Evolutionary conservation across 78 protist species (phyloP).

Genomic region (Parvularia atlantis): DNA sequence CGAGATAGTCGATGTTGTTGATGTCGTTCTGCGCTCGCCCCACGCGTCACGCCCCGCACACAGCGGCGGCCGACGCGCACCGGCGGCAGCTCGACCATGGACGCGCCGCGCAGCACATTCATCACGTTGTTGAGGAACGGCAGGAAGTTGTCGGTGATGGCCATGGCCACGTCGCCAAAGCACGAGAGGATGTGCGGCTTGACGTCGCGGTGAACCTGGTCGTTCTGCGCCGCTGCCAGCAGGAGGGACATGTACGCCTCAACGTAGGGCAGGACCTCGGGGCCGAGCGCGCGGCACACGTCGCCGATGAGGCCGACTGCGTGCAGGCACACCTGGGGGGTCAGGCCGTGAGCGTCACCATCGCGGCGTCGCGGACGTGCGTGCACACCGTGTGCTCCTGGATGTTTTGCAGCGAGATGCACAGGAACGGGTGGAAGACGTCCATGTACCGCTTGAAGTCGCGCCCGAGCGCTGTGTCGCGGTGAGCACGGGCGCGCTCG

Average conservation of each 20-base stretch:
- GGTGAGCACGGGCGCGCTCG: neutral
- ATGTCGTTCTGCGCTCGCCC: no score
- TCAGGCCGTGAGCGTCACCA: neutral
- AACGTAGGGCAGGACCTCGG: conserved; percentile 16
- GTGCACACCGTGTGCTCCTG: neutral
- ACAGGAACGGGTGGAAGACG: conserved; percentile 51
- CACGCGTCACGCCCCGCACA: no score
- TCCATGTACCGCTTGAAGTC: conserved; percentile 52
- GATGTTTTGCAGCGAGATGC: no score
- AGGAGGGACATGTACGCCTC: conserved; percentile 41
- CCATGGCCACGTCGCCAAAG: conserved; percentile 83
- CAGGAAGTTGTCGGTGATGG: no score
- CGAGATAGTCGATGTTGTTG: conserved; percentile 60
- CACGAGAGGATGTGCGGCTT: conserved; percentile 60
- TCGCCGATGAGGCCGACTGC: conserved; percentile 71
- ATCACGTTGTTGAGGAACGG: conserved; percentile 35
- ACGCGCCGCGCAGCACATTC: conserved; percentile 37
- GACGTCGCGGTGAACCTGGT: conserved; percentile 33
- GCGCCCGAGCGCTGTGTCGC: conserved; percentile 21
- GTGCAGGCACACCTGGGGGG: conserved; percentile 24
- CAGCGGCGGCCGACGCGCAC: no score
- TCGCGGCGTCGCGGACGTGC: neutral
- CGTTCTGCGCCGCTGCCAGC: conserved; percentile 19
- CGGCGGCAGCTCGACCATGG: conserved; percentile 23
- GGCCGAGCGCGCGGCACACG: conserved; percentile 57